Percentiles rank a stretch among this genome's conserved stretches.
Evolutionary conservation across 352 stramenopile genomes (phyloP).

Genomic region (Phytophthora foliorum): DNA sequence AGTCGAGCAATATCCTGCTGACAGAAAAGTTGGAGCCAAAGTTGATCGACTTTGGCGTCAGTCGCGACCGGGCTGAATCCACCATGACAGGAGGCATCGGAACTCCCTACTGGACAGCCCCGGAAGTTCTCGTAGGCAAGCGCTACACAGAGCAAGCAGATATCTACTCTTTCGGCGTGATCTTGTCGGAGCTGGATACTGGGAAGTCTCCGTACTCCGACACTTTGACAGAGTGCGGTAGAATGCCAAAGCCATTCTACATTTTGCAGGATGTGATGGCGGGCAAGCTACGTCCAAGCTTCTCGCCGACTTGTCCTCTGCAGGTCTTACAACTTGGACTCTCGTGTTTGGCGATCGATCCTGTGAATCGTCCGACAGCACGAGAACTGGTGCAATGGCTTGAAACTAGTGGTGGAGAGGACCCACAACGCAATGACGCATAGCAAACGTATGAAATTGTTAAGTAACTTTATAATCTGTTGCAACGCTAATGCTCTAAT

Average conservation of each 20-base stretch:
- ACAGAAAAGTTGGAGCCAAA: conserved; percentile 68
- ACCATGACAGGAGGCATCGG: conserved; percentile 73
- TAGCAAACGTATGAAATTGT: background rate
- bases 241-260: conserved; percentile 41
- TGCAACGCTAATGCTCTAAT: background rate
- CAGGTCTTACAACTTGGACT: conserved; percentile 40
- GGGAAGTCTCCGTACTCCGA: conserved; percentile 41
- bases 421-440: background rate
- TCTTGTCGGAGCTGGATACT: conserved; percentile 50
- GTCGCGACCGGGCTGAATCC: conserved; percentile 26
- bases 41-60: conserved; percentile 89
- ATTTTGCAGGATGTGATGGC: conserved; percentile 54
- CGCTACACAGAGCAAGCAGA: conserved; percentile 38
- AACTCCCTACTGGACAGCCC: conserved; percentile 52
- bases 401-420: conserved; percentile 1
- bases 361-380: conserved; percentile 36
- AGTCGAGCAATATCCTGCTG: conserved; percentile 73
- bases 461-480: background rate
- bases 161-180: conserved; percentile 50
- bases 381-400: conserved; percentile 37
- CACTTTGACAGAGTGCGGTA: conserved; percentile 17
- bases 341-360: conserved; percentile 36
- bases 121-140: conserved; percentile 69
- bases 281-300: conserved; percentile 49
- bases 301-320: conserved; percentile 46